Evolutionary conservation across 2,329 filamentous ascomycete species (phyloP), one percentile per base, ranked within the genome.

Genomic region (Hortaea werneckii): DNA sequence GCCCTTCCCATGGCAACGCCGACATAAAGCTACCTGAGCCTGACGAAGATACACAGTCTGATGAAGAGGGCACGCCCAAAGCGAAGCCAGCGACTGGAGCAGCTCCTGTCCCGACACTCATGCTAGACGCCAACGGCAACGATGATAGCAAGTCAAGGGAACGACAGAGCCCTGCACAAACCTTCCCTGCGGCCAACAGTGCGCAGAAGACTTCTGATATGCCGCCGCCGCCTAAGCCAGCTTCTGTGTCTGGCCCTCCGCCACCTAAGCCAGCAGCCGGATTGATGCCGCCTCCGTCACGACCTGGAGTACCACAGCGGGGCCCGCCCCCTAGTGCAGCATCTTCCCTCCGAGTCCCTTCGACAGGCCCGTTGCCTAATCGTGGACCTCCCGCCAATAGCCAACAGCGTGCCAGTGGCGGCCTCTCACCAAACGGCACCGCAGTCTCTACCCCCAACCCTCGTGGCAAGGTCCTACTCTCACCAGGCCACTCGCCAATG

Each of bases 401-500:
- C 55, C 59, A 63, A 35, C 58, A 63, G 42, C 67, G 68, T 37
- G 61, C 68, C 38, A 66, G 62, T 38, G 49, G 59, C 51, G 47
- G 55, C 29, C 48, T 62, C 2, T 48, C 60, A 2, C 54, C 64
- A 1, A 60, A 59, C 29, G 56, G 61, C 42, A 56, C 56, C 29
- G 49, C 48, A n/a, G 50, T 62, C 41, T 61, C 65, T 40, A 68
- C 67, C 8, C 65, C 66, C 28, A 74, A 67, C 45, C 59, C 59
- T 35, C 70, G 65, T 47, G 68, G 76, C 64, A 85, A 90, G 59
- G 85, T 95, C 4, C 74, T 83, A 6, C 78, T 98, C 4, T 77
- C 81, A n/a, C 92, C 92, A 0, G 90, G 92, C 29, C 89, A 90
- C 71, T 95, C 87, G 2, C 90, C 92, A 0, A 80, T 98, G 9